phyloP scores from a whole-genome alignment of 768 basidiomycete species.

The Mycena filopes region DNA sequence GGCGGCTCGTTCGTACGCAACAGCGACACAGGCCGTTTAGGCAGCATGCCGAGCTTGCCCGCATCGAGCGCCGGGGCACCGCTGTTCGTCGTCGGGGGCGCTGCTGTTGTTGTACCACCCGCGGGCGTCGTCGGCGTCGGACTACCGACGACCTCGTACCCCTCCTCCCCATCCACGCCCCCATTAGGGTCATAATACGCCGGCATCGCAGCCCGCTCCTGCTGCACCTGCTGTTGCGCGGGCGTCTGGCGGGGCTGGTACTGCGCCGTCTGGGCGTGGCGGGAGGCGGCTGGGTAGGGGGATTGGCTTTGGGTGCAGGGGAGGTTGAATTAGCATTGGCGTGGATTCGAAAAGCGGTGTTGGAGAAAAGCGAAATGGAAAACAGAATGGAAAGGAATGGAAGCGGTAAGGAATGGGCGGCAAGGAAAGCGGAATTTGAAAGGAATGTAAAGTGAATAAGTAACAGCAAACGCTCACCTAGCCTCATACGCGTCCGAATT shows the following conservation, averaged over 20 bases:
- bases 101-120: not conserved
- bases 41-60: conserved; percentile 74
- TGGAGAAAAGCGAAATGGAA: no score
- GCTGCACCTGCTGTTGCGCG: conserved; percentile 20
- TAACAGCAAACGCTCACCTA: no score
- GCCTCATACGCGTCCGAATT: conserved; percentile 18
- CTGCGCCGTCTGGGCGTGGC: conserved; percentile 28
- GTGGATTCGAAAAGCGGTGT: no score
- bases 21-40: conserved; percentile 79
- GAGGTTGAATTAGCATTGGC: no score
- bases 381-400: no score
- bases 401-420: no score
- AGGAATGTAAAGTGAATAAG: no score
- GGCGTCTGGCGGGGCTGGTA: conserved; percentile 17
- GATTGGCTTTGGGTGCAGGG: no score
- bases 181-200: conserved; percentile 50
- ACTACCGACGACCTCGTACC: no score
- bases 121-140: not conserved
- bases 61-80: conserved; percentile 44
- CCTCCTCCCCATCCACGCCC: conserved; percentile 11
- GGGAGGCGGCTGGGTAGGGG: not conserved
- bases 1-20: conserved; percentile 44
- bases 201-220: conserved; percentile 35
- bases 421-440: no score
- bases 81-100: conserved; percentile 35